These are phyloP conservation scores for Dioscorea alata DNA, from an alignment of 106 monocot species.

Conservation along the genomic window DNA sequence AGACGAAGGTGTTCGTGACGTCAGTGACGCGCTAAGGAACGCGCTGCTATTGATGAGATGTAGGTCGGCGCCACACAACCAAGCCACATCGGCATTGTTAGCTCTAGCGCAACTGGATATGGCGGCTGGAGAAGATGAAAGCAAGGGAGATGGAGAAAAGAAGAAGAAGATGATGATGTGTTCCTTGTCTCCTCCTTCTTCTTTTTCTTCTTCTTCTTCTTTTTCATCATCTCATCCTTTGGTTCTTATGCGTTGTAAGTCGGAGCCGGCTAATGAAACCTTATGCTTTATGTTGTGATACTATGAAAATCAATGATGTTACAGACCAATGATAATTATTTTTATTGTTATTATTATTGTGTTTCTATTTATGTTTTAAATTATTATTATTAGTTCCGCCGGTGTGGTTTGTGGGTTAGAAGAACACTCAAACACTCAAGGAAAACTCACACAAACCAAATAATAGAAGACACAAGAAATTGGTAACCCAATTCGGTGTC, in stretches of 20 bases:
- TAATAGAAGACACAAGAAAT: too few relatives aligned
- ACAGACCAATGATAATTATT: background rate
- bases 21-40: conserved; percentile 63
- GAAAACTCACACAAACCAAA: too few relatives aligned
- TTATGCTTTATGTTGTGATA: background rate
- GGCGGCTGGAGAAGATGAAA: background rate
- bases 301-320: background rate
- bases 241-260: conserved; percentile 56
- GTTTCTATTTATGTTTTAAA: background rate
- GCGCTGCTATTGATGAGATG: conserved; percentile 86
- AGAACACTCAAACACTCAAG: too few relatives aligned
- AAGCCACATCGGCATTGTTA: conserved; percentile 12
- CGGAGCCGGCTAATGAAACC: conserved; percentile 58
- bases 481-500: too few relatives aligned
- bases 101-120: background rate
- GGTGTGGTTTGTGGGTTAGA: too few relatives aligned
- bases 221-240: too few relatives aligned
- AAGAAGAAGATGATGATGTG: conserved; percentile 1
- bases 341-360: background rate
- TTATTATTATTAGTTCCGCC: background rate
- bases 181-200: conserved; percentile 22
- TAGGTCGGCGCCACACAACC: conserved; percentile 79
- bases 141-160: background rate
- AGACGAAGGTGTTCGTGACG: conserved; percentile 30
- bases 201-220: too few relatives aligned